These are phyloP conservation scores for Fusarium mexicanum DNA, from an alignment of 2,329 filamentous ascomycete genomes.

Conservation along the genomic window DNA sequence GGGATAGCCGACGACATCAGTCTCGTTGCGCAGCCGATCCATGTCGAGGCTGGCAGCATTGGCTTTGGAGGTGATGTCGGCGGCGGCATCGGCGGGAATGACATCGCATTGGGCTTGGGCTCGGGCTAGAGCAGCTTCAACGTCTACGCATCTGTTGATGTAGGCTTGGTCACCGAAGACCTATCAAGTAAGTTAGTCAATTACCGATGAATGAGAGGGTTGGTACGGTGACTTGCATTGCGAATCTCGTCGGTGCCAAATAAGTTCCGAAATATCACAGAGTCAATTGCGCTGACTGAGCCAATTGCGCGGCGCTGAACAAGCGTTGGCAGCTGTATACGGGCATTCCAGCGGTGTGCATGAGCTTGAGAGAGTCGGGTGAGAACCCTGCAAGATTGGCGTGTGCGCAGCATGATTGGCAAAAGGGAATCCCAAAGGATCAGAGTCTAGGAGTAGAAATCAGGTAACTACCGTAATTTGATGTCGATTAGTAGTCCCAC, in stretches of 20 bases:
- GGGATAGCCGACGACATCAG: slow-evolving; percentile 64
- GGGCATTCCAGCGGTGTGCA: background rate
- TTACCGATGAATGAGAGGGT: rapidly evolving
- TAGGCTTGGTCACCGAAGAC: slow-evolving; percentile 60
- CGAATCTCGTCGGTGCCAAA: slow-evolving; percentile 63
- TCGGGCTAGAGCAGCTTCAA: slow-evolving; percentile 61
- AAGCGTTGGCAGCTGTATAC: rapidly evolving
- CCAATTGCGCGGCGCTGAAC: background rate
- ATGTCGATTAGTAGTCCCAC: background rate
- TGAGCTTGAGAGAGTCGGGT: background rate
- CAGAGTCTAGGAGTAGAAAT: rapidly evolving
- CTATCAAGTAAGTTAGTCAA: background rate
- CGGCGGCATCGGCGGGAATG: slow-evolving; percentile 53
- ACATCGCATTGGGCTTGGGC: slow-evolving; percentile 59
- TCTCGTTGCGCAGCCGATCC: slow-evolving; percentile 54
- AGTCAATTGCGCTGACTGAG: slow-evolving; percentile 51
- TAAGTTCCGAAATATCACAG: slow-evolving; percentile 59
- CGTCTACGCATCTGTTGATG: slow-evolving; percentile 58
- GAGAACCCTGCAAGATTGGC: background rate
- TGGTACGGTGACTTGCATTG: slow-evolving; percentile 41
- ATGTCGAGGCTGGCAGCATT: slow-evolving; percentile 34
- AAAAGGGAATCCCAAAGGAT: rapidly evolving
- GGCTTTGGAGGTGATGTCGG: slow-evolving; percentile 49
- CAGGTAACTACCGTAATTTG: background rate
- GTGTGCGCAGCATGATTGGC: background rate